Evolutionary conservation across 257 asterid species (phyloP), one percentile per base, ranked within the genome.

Genomic region (Penstemon eatonii): DNA sequence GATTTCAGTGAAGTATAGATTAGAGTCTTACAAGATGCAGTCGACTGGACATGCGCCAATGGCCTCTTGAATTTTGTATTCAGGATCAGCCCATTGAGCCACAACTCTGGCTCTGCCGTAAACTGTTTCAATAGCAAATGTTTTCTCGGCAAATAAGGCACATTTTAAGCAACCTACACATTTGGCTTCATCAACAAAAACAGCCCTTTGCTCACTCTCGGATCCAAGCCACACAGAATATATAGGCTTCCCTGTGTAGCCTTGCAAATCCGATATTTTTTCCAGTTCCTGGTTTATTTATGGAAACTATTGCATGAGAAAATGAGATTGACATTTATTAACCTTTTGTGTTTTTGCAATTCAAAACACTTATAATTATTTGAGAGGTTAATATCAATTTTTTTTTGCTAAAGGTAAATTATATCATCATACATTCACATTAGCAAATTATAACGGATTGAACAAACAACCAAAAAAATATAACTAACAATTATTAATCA

Each of bases 71-170:
- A 92, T 88, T 60, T 86, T 80, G 83, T 79, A 13, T 56, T 88
- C 95, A 0, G 95, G 83, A 78, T 92, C 98, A 66, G 96, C 98
- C 97, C 98, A 92, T 13, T 92, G 98, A 45, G 92, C 85, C 70
- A 88, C 88, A 3, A 84, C 98, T 69, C 98, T 75, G 37, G 98
- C 98, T 62, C 98, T 75, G 40, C 98, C 98, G 44, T 86, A 84
- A 36, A 81, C 84, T 0, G 97, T 82, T 81, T 92, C 98, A 5
- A 92, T 68, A 6, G 96, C 94, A 65, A 92, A 92, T 8, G 98
- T 92, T 54, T 90, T 92, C 40, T 83, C 83, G 2, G 97, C 98
- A 37, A 84, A 83, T 50, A 92, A 68, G 7, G 98, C 98, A 67
- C 98, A 90, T 77, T 92, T 92, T 49, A 92, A 80, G 81, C 98